These are phyloP conservation scores for Tulasnella sp. DNA, from an alignment of 768 basidiomycete genomes.

Conservation along the genomic window DNA sequence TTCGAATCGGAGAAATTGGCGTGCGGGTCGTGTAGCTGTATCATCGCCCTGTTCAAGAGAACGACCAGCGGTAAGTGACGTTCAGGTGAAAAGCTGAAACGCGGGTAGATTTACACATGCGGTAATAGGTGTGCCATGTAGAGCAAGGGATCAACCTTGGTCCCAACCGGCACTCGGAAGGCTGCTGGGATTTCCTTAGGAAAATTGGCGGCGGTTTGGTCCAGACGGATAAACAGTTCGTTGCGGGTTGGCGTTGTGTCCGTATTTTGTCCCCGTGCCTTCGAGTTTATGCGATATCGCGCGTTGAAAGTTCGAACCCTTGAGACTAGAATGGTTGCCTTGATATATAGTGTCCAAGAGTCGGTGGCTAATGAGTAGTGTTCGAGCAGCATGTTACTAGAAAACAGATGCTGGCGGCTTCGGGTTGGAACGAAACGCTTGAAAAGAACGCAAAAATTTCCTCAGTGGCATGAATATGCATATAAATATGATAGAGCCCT, in stretches of 20 bases:
- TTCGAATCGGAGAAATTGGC: conserved; percentile 56
- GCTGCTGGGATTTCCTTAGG: conserved; percentile 7
- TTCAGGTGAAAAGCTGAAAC: background rate
- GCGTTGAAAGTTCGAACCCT: conserved; percentile 31
- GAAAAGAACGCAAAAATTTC: background rate
- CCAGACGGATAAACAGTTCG: conserved; percentile 15
- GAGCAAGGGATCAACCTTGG: conserved; percentile 3
- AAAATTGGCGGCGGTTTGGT: conserved; percentile 8
- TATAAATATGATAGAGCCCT: background rate
- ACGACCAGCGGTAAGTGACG: background rate
- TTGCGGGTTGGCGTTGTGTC: background rate
- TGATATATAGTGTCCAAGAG: conserved; percentile 68
- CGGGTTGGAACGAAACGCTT: background rate
- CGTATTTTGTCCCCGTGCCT: conserved; percentile 35
- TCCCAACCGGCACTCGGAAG: conserved; percentile 12
- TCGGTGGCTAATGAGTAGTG: conserved; percentile 64
- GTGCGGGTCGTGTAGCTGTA: conserved; percentile 73
- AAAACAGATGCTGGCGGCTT: conserved; percentile 62
- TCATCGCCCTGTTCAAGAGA: conserved; percentile 49
- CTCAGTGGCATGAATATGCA: background rate
- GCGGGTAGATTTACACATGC: background rate
- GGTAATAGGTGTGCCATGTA: conserved; percentile 22
- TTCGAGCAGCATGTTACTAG: conserved; percentile 52
- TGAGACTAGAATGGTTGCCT: conserved; percentile 62
- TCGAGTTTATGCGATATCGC: background rate